phyloP scores from a whole-genome alignment of 257 asterid genomes.

The Salvia hispanica region DNA sequence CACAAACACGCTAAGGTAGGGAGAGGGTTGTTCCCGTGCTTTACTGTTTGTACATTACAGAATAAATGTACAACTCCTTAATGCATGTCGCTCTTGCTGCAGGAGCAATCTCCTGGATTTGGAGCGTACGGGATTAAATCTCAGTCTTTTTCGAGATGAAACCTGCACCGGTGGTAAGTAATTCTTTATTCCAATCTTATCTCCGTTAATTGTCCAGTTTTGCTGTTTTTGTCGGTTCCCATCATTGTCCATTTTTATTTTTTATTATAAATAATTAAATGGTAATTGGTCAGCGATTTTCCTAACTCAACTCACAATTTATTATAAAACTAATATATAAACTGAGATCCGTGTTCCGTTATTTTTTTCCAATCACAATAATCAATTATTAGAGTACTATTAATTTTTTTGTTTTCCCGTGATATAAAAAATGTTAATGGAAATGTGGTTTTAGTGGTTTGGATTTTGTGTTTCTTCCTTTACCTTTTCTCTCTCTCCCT shows the following conservation, averaged over 20 bases:
- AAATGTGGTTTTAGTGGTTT: conserved; percentile 1
- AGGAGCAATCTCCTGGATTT: conserved; percentile 32
- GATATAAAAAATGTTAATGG: neutral
- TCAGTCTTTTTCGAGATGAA: conserved; percentile 17
- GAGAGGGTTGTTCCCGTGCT: conserved; percentile 26
- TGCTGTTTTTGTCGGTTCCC: too few species aligned
- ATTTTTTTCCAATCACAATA: too few species aligned
- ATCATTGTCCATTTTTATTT: too few species aligned
- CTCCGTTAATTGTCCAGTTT: neutral
- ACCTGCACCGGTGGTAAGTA: conserved; percentile 27
- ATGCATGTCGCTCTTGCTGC: conserved; percentile 30
- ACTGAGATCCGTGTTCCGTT: too few species aligned
- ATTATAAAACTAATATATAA: too few species aligned
- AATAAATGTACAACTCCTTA: conserved; percentile 25
- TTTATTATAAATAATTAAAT: too few species aligned
- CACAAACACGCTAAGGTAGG: conserved; percentile 37
- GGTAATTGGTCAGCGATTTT: too few species aligned
- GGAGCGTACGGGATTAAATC: conserved; percentile 35
- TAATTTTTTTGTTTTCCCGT: neutral
- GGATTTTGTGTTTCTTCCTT: neutral
- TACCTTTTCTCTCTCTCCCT: too few species aligned
- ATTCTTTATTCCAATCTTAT: neutral
- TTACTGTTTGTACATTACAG: conserved; percentile 24
- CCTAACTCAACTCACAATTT: too few species aligned
- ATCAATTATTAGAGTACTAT: too few species aligned